phyloP scores from a whole-genome alignment of 2,329 filamentous ascomycete species.

The Fusarium floridanum region DNA sequence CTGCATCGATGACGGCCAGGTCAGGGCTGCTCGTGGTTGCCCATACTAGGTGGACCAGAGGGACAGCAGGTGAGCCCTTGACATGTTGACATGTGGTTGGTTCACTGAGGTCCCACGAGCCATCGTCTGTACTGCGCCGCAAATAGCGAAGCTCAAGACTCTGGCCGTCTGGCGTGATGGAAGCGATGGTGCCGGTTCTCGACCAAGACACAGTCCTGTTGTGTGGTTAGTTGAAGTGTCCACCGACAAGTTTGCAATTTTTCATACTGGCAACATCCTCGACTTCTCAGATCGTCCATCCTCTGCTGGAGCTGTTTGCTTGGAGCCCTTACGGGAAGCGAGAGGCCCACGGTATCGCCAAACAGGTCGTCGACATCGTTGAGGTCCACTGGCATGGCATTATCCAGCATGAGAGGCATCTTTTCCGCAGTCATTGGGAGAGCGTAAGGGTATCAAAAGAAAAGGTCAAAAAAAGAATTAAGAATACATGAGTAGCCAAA shows the following conservation, averaged over 20 bases:
- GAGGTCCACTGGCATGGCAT: conserved; percentile 62
- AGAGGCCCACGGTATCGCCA: conserved; percentile 74
- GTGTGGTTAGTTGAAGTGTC: conserved; percentile 26
- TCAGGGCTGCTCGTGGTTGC: conserved; percentile 79
- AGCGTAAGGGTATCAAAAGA: conserved; percentile 34
- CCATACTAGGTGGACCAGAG: conserved; percentile 86
- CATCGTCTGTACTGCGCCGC: conserved; percentile 75
- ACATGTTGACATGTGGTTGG: conserved; percentile 75
- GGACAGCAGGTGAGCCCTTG: conserved; percentile 71
- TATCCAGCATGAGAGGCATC: conserved; percentile 60
- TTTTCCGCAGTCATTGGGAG: conserved; percentile 53
- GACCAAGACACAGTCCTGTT: conserved; percentile 87
- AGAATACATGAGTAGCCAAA: conserved; percentile 23
- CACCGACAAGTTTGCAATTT: not conserved
- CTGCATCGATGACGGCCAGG: conserved; percentile 84
- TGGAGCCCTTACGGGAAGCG: conserved; percentile 60
- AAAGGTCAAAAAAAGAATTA: conserved; percentile 27
- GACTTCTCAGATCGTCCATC: conserved; percentile 80
- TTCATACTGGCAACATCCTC: conserved; percentile 85
- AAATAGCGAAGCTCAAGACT: conserved; percentile 80
- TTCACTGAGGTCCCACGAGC: conserved; percentile 81
- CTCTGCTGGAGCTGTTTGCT: conserved; percentile 77
- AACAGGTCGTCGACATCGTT: conserved; percentile 81
- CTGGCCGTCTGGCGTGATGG: conserved; percentile 79
- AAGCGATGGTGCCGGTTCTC: conserved; percentile 85